A percentile compares a stretch with the other conserved stretches of the same genome.
Conservation (phyloP, 768 basidiomycete genomes). For the Cubamyces sp. region DNA sequence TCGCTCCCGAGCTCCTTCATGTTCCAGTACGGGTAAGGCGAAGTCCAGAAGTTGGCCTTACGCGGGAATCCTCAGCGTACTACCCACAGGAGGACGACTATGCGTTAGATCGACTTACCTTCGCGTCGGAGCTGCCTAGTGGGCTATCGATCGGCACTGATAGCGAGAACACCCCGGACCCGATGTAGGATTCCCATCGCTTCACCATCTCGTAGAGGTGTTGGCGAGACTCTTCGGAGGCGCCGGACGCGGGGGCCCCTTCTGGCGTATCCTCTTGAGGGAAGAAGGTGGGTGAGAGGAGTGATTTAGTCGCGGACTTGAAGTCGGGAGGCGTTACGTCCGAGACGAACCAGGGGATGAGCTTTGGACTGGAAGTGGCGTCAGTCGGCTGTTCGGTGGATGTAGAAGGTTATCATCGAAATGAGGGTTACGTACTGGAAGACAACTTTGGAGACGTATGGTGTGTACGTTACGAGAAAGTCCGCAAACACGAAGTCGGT, state of each 20-base stretch:
- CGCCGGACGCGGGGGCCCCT: slow-evolving; percentile 30
- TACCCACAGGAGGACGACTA: neutral
- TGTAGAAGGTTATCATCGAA: neutral
- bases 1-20: slow-evolving; percentile 56
- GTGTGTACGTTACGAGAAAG: slow-evolving; percentile 89
- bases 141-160: slow-evolving; percentile 65
- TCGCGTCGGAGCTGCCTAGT: slow-evolving; percentile 52
- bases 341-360: slow-evolving; percentile 97
- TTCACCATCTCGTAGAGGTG: slow-evolving; percentile 62
- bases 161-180: slow-evolving; percentile 69
- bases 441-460: slow-evolving; percentile 77
- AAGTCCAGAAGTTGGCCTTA: slow-evolving; percentile 68
- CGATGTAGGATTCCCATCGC: slow-evolving; percentile 78
- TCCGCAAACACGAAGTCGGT: slow-evolving; percentile 94
- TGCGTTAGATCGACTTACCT: slow-evolving; percentile 4
- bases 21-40: slow-evolving; percentile 77
- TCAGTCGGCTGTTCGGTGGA: neutral
- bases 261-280: slow-evolving; percentile 24
- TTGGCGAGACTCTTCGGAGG: slow-evolving; percentile 36
- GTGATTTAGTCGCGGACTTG: slow-evolving; percentile 52
- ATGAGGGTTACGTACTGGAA: slow-evolving; percentile 72
- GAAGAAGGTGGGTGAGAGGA: slow-evolving; percentile 72
- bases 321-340: slow-evolving; percentile 93
- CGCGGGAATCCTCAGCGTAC: neutral
- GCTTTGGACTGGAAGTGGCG: slow-evolving; percentile 68